Evolutionary conservation across 495 filamentous ascomycete species (phyloP), one percentile per base, ranked within the genome.

Genomic region (Penicillium coprophilum): DNA sequence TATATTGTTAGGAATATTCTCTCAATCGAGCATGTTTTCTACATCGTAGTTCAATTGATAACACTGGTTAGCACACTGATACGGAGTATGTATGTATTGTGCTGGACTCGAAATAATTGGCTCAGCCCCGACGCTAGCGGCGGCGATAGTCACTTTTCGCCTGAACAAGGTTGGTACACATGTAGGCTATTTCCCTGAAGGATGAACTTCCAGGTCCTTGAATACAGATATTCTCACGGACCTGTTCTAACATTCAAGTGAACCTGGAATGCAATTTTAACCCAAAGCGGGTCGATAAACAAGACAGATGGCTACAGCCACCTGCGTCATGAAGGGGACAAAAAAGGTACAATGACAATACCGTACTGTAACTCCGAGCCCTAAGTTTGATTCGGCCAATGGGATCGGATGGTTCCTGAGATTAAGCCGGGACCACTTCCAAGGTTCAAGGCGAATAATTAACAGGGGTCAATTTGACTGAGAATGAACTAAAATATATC

Each of bases 291-390:
- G 11, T 44, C 11, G 36, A 46, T 54, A 46, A 54, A 54, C 43
- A 54, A 7, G 28, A 47, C 41, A 45, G 36, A 57, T 30, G 39
- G 40, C 55, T n/a, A 62, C 57, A 63, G 63, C 63, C 63, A 63
- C 63, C 36, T 53, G 57, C 60, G 60, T 65, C 63, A 65, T 57
- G 27, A 44, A 20, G 13, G 19, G 41, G 21, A 44, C 27, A 32
- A 31, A 30, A 47, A 31, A 13, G 28, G n/a, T 3, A 31, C 40
- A 53, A 17, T 34, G 27, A 46, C 52, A 54, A 34, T 46, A 54
- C 52, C n/a, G n/a, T 32, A 43, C 27, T 3, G 27, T 41, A 52
- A 39, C 51, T 54, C 52, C 31, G 41, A 54, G 52, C 41, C 51
- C 21, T 27, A 54, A 19, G 21, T 9, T 12, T 12, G 11, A 2